Percentiles rank a stretch among this genome's conserved stretches.
phyloP scores from a whole-genome alignment of 169 alveolate species.

The Miamiensis avidus region DNA sequence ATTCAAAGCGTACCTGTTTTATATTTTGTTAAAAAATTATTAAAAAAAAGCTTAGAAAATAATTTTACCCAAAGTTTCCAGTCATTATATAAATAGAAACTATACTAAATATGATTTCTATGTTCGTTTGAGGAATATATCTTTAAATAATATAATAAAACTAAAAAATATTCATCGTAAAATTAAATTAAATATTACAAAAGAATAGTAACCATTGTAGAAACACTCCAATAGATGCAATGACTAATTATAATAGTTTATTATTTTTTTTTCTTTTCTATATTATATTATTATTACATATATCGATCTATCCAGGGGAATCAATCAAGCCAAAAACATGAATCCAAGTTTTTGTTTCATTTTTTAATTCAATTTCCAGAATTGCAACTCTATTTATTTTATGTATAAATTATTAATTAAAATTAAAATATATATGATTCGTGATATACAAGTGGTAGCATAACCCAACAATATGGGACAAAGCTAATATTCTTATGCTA shows the following conservation, averaged over 20 bases:
- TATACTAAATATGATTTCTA: background rate
- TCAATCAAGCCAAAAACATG: background rate
- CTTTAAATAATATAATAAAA: too few relatives aligned
- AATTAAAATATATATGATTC: too few relatives aligned
- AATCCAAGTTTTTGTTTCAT: background rate
- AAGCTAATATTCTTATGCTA: background rate
- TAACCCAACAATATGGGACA: background rate
- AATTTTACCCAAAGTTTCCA: background rate
- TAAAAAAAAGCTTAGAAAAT: too few relatives aligned
- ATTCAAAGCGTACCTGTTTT: background rate
- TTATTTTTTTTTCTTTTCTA: too few relatives aligned
- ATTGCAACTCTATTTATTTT: background rate
- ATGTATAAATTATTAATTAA: background rate
- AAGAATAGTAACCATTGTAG: background rate
- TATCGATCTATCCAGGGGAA: background rate
- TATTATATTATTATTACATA: too few relatives aligned
- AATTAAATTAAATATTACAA: too few relatives aligned
- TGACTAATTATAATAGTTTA: too few relatives aligned
- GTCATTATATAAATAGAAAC: background rate
- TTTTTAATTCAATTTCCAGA: background rate
- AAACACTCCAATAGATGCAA: background rate
- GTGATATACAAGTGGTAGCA: background rate
- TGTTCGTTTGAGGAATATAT: background rate
- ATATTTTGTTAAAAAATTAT: too few relatives aligned
- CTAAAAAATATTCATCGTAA: too few relatives aligned